phyloP scores from a whole-genome alignment of 352 stramenopile genomes.

The Phytophthora syringae region DNA sequence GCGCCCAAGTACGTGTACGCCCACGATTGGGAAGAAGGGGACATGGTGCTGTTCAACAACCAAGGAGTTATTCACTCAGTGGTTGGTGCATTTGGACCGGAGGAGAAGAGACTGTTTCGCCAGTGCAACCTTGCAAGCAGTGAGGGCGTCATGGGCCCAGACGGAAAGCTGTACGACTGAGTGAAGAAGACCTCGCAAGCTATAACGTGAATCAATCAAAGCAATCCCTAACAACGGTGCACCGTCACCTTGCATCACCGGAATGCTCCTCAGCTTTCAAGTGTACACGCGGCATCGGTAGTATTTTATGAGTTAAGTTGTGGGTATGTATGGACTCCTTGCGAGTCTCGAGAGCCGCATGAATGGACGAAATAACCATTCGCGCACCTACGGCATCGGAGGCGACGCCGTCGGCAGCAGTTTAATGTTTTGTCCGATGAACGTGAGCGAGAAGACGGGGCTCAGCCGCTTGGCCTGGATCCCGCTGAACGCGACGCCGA shows the following conservation, averaged over 20 bases:
- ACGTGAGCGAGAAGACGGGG: conserved; percentile 76
- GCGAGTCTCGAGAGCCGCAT: conserved; percentile 7
- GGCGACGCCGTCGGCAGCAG: conserved; percentile 62
- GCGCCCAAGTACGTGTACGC: conserved; percentile 36
- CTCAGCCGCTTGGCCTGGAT: conserved; percentile 66
- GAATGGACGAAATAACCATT: no score
- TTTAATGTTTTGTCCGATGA: conserved; percentile 69
- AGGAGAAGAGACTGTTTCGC: conserved; percentile 38
- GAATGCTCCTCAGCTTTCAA: conserved; percentile 23
- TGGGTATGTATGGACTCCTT: conserved; percentile 17
- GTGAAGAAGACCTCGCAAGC: not conserved
- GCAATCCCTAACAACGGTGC: not conserved
- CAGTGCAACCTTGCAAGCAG: conserved; percentile 42
- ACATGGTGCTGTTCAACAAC: conserved; percentile 42
- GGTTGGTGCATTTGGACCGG: conserved; percentile 32
- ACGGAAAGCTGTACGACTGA: conserved; percentile 35
- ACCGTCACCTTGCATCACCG: conserved; percentile 5
- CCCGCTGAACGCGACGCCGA: conserved; percentile 75
- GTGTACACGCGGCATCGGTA: conserved; percentile 3
- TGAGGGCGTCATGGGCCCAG: conserved; percentile 33
- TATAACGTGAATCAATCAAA: not conserved
- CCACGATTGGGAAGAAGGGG: conserved; percentile 41
- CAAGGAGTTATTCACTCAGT: conserved; percentile 40
- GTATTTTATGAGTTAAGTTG: conserved; percentile 32
- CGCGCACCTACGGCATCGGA: conserved; percentile 57